These are phyloP conservation scores for Hypoxylon rickii DNA, from an alignment of 495 filamentous ascomycete species.

Conservation along the genomic window DNA sequence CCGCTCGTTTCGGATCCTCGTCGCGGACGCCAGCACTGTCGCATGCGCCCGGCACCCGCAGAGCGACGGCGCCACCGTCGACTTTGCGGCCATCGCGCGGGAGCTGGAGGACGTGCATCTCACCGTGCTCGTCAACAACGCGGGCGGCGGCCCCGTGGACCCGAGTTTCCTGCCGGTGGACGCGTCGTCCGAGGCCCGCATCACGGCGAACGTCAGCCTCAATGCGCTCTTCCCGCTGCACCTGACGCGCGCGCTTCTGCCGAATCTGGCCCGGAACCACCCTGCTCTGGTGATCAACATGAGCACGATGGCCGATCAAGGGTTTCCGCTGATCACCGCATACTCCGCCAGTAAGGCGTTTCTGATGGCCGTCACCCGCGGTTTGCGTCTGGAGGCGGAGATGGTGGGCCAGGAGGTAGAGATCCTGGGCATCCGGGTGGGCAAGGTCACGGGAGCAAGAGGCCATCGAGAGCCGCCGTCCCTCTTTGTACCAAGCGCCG, in stretches of 20 bases:
- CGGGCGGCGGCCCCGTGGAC: neutral
- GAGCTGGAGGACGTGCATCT: neutral
- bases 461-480: neutral
- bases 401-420: neutral
- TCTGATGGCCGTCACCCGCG: neutral
- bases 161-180: neutral
- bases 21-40: neutral
- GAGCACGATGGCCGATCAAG: neutral
- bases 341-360: neutral
- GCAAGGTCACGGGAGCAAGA: neutral
- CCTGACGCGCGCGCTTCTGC: neutral
- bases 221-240: neutral
- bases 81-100: neutral
- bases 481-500: neutral
- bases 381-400: neutral
- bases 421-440: neutral
- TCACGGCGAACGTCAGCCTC: neutral
- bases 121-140: neutral
- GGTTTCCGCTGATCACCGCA: neutral
- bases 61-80: neutral
- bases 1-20: neutral
- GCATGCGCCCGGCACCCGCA: neutral
- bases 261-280: neutral
- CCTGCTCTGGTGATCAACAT: neutral
- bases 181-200: neutral